phyloP scores from a whole-genome alignment of 2,329 filamentous ascomycete genomes.

The Clarireedia paspali region DNA sequence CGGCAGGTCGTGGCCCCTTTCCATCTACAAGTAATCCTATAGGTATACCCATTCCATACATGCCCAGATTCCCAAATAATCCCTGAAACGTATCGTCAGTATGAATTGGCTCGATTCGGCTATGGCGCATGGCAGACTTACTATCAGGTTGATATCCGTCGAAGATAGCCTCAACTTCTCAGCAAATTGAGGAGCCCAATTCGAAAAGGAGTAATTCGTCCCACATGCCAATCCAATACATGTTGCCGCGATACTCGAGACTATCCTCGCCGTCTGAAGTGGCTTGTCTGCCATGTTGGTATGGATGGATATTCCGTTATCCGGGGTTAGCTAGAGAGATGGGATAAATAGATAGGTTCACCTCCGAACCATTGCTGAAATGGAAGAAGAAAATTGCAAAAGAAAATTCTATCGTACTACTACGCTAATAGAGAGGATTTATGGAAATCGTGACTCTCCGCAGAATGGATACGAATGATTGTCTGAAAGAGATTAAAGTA shows the following conservation, averaged over 20 bases:
- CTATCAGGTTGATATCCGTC: constrained; percentile 90
- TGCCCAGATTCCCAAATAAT: constrained; percentile 78
- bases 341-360: constrained; percentile 8
- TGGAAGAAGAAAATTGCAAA: background rate
- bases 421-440: background rate
- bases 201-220: constrained; percentile 96
- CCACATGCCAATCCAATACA: constrained; percentile 82
- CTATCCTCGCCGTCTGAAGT: constrained; percentile 58
- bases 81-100: constrained; percentile 35
- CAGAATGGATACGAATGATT: background rate
- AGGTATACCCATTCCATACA: constrained; percentile 88
- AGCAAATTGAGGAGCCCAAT: constrained; percentile 94
- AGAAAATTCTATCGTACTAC: background rate
- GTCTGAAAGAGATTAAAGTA: constrained; percentile 9
- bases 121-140: constrained; percentile 32
- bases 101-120: constrained; percentile 24
- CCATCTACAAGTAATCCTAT: constrained; percentile 81
- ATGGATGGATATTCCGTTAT: constrained; percentile 12
- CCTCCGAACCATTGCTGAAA: constrained; percentile 14
- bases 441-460: background rate
- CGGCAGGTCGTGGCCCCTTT: constrained; percentile 70
- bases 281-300: constrained; percentile 39
- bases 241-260: constrained; percentile 81
- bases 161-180: constrained; percentile 78
- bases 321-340: background rate